Base-by-base conservation (phyloP, 805 yeast genomes). In the Wickerhamiella australiensis region DNA sequence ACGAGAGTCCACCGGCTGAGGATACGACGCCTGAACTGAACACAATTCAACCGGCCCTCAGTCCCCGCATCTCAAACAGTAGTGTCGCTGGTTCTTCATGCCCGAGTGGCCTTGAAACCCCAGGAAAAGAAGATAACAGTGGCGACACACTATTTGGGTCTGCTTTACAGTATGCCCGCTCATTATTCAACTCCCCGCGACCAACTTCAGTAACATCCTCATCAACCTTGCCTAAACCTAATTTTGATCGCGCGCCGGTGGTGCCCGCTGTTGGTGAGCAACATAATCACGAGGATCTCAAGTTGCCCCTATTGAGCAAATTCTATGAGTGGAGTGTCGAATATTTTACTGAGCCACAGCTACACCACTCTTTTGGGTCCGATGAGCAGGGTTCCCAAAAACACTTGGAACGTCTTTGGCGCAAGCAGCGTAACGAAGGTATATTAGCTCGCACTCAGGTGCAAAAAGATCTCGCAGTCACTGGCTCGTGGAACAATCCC, bases 321-420 rank as follows among this genome's bases (percentile, higher is more conserved):
- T 67, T 70, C 57, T 61, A 67, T 50, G 69, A 69, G 38, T 67
- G 71, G 69, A 58, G 69, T 46, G 77, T 85, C 52, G 98, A 92
- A 63, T 88, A 87, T 60, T 92, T 90, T 68, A 95, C 88, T 59
- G 97, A 88, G 61, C 96, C 98, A 0, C 97, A 90, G 61, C 81
- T 88, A 81, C 79, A 85, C 9, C 79, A 85, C 9, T 80, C 78
- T 51, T 75, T 77, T 49, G 96, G 90, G 57, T 67, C 78, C 15
- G 96, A 90, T 57, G 95, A 87, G 62, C 92, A 94, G 0, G 97
- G 97, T 0, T 85, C 95, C 50, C 77, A 80, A 52, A 88, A 85
- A 54, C 85, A 85, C 58, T 78, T 84, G 31, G 80, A 78, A 55
- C 71, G 94, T 51, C 66, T 85, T 21, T 92, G 97, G 97, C 74